phyloP scores from a whole-genome alignment of 2,329 filamentous ascomycete genomes.

The Colletotrichum sp. region DNA sequence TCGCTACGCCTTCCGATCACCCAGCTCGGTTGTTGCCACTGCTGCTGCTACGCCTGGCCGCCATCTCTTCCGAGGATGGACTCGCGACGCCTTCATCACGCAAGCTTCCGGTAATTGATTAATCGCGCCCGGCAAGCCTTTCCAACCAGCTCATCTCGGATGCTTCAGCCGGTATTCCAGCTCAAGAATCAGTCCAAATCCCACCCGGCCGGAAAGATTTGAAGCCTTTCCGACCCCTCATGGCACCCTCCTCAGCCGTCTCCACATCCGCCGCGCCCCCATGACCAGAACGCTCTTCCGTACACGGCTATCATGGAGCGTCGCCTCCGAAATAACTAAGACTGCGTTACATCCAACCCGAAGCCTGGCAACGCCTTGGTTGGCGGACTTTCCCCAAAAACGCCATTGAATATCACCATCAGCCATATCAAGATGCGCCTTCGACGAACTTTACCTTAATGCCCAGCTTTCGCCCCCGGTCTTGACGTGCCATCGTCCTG shows the following conservation, averaged over 20 bases:
- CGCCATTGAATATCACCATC: neutral
- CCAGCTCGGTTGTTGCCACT: neutral
- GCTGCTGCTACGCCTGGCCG: neutral
- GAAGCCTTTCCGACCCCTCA: conserved; percentile 8
- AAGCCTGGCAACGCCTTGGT: neutral
- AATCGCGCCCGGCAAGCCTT: neutral
- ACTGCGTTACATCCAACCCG: conserved; percentile 6
- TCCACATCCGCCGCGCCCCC: conserved; percentile 20
- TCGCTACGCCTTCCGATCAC: neutral
- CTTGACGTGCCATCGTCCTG: neutral
- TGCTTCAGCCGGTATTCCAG: conserved; percentile 1
- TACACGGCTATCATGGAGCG: conserved; percentile 22
- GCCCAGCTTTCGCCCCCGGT: neutral
- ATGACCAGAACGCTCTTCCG: conserved; percentile 16
- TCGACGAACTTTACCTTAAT: neutral
- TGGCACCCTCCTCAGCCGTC: conserved; percentile 5
- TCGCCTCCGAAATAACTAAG: conserved; percentile 21
- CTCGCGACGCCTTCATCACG: neutral
- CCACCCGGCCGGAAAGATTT: neutral
- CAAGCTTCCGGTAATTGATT: conserved; percentile 3
- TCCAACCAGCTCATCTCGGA: neutral
- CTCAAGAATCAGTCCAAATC: neutral
- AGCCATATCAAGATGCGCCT: neutral
- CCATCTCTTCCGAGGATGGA: neutral
- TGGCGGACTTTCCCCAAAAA: neutral